Conservation (phyloP, 495 filamentous ascomycete species). For the Articulospora tetracladia region DNA sequence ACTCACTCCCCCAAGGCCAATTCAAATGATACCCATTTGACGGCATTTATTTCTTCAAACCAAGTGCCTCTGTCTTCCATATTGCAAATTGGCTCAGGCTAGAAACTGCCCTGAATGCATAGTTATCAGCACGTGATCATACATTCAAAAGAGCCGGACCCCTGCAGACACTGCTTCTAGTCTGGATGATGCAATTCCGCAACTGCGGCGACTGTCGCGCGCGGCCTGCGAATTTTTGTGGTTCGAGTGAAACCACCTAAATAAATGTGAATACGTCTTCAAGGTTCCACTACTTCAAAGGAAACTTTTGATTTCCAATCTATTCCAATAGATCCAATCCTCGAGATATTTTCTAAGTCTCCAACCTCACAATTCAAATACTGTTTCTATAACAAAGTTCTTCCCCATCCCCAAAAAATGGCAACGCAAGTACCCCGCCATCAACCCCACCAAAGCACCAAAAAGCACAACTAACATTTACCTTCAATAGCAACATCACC, state of each 20-base stretch:
- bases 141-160: too few species aligned
- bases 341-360: not conserved
- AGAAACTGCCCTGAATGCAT: too few species aligned
- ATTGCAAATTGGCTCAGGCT: too few species aligned
- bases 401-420: conserved; percentile 17
- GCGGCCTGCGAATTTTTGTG: not conserved
- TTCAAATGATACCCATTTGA: not conserved
- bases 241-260: not conserved
- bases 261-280: too few species aligned
- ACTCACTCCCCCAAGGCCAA: too few species aligned
- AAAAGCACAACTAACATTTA: conserved; percentile 14
- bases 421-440: conserved; percentile 29
- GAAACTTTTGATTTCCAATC: too few species aligned
- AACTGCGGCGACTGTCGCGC: not conserved
- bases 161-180: too few species aligned
- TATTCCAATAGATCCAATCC: not conserved
- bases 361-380: not conserved
- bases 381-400: too few species aligned
- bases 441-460: conserved; percentile 15
- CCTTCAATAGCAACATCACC: conserved; percentile 81
- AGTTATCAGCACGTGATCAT: not conserved
- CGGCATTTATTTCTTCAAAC: too few species aligned
- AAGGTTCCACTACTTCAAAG: too few species aligned
- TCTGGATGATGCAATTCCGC: not conserved
- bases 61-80: too few species aligned